Evolutionary conservation across 306 rosid species (phyloP).

Genomic region (Dryas octopetala): DNA sequence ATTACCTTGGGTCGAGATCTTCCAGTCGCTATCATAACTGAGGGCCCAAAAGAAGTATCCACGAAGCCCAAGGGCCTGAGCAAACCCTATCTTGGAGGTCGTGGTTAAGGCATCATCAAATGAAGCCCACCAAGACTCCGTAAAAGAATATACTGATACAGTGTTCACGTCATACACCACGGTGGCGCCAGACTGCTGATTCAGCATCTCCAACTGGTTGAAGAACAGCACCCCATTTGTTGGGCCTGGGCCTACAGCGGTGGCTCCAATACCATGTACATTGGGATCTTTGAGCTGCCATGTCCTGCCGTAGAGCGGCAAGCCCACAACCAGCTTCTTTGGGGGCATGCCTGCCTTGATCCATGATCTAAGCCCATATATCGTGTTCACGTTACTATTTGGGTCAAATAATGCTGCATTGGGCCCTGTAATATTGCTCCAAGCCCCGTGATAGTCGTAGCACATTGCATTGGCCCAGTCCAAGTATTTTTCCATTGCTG

Average conservation of each 20-base stretch:
- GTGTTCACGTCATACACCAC: slow-evolving; percentile 41
- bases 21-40: slow-evolving; percentile 36
- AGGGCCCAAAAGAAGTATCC: slow-evolving; percentile 89
- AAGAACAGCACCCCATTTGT: slow-evolving; percentile 40
- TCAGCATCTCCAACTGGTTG: slow-evolving; percentile 24
- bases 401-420: slow-evolving; percentile 51
- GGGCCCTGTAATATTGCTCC: slow-evolving; percentile 49
- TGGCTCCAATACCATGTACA: slow-evolving; percentile 42
- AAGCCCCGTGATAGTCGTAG: slow-evolving; percentile 55
- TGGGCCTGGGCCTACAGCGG: slow-evolving; percentile 46
- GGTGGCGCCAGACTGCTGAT: background rate
- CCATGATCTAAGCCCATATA: slow-evolving; percentile 63
- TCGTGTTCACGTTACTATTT: slow-evolving; percentile 29
- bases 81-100: slow-evolving; percentile 49
- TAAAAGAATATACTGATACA: slow-evolving; percentile 30
- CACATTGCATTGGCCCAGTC: slow-evolving; percentile 73
- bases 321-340: slow-evolving; percentile 55
- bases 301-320: slow-evolving; percentile 59
- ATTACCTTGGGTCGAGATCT: slow-evolving; percentile 42
- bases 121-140: slow-evolving; percentile 49
- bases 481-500: slow-evolving; percentile 34
- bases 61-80: slow-evolving; percentile 64
- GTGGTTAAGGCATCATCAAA: slow-evolving; percentile 45
- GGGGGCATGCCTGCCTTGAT: slow-evolving; percentile 41
- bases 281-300: slow-evolving; percentile 52